Base-by-base conservation (phyloP, 139 green algal genomes). In the Chlorella vulgaris region DNA sequence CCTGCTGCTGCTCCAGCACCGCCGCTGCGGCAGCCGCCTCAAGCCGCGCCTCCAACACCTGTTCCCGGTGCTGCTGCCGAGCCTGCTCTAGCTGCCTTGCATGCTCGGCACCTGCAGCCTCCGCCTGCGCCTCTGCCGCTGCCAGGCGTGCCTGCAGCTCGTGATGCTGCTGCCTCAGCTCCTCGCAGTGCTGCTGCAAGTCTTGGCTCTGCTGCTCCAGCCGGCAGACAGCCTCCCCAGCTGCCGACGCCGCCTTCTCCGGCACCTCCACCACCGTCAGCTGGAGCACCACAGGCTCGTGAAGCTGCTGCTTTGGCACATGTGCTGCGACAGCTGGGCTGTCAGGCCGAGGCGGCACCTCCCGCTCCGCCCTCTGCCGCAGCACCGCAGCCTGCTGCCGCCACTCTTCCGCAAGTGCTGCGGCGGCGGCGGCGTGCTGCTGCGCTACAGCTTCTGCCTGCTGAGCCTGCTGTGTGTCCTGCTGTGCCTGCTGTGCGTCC, bases 341-440 rank as follows among this genome's bases (percentile, higher is more conserved):
- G 47, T 55, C 15, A 15, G 15, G 10, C 47, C 47, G 47, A 10
- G 13, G 47, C 47, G 10, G 47, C 47, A 55, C 13, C 47, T 10
- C 47, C 47, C 15, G 47, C 47, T 55, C 13, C 47, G 47, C 47
- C 10, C 10, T 15, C 39, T 81, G 74, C 39, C 60, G 58, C 35
- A 79, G 58, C n/a, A 81, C 24, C n/a, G 58, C 73, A 2, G 73
- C 73, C 73, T 79, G 73, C 73, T 79, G 73, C 51, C 58, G 58
- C 73, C 73, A 79, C 51, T 79, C 73, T 5, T 63, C 74, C 60
- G 58, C 74, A n/a, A n/a, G n/a, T 35, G 73, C 51, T 50, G 53
- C 22, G 31, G 53, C 53, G 24, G n/a, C 13, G 22, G 22, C 69
- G 4, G 42, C 42, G 28, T n/a, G 28, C 42, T 26, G 31, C 69